These are phyloP conservation scores for Trametes cubensis DNA, from an alignment of 768 basidiomycete species.

Conservation along the genomic window DNA sequence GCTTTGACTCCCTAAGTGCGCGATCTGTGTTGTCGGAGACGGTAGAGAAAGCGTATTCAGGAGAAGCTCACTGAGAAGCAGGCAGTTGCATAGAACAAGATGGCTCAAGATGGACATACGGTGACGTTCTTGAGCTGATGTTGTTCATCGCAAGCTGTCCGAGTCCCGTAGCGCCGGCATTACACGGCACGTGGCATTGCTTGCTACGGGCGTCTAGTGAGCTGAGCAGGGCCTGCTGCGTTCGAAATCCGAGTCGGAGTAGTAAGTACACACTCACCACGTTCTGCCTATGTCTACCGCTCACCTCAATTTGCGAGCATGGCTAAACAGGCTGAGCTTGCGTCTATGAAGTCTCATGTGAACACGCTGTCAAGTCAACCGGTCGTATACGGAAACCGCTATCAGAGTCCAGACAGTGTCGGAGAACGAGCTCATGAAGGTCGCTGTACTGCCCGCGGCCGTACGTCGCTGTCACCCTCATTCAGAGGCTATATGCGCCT, in stretches of 20 bases:
- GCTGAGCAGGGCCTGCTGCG: background rate
- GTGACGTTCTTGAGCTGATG: too few species aligned
- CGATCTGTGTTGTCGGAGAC: conserved; percentile 44
- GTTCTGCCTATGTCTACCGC: background rate
- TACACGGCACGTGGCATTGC: too few species aligned
- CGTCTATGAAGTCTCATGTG: conserved; percentile 68
- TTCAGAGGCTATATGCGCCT: conserved; percentile 15
- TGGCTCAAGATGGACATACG: too few species aligned
- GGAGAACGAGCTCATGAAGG: too few species aligned
- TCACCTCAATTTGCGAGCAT: conserved; percentile 29
- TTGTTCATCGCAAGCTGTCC: too few species aligned
- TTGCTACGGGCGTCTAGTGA: background rate
- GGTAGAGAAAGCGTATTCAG: background rate
- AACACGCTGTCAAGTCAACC: conserved; percentile 69
- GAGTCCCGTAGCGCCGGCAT: too few species aligned
- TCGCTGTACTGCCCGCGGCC: too few species aligned
- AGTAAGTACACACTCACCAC: background rate
- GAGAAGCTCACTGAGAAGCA: background rate
- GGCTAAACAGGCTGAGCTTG: conserved; percentile 60
- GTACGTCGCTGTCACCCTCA: too few species aligned
- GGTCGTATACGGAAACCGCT: conserved; percentile 71
- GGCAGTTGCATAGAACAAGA: background rate
- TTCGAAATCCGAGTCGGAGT: background rate
- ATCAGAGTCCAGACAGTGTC: too few species aligned
- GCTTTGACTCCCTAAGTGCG: conserved; percentile 67